phyloP scores from a whole-genome alignment of 1,284 basidiomycete genomes.

The Puccinia novopanici region DNA sequence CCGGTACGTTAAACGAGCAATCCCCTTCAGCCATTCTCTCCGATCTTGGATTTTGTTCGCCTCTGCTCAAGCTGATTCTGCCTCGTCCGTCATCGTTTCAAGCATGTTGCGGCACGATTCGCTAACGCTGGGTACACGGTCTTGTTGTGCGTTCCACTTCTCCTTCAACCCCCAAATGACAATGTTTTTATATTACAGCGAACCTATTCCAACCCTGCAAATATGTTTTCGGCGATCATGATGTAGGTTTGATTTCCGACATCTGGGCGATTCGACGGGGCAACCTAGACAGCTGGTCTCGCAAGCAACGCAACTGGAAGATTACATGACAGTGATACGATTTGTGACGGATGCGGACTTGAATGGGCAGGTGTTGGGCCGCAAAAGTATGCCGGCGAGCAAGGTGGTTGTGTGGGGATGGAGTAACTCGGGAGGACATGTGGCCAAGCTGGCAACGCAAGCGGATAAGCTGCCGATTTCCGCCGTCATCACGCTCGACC shows the following conservation, averaged over 20 bases:
- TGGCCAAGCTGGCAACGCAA: constrained; percentile 23
- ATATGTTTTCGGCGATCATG: not conserved
- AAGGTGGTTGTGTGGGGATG: constrained; percentile 36
- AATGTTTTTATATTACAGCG: not conserved
- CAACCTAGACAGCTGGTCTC: constrained; percentile 33
- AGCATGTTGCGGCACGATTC: constrained; percentile 32
- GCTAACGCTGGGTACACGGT: constrained; percentile 34
- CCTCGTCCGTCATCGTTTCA: not conserved
- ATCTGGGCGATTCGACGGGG: constrained; percentile 34
- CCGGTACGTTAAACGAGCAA: constrained; percentile 15
- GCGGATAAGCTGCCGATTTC: constrained; percentile 27
- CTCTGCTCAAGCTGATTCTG: not conserved
- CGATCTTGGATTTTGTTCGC: not conserved
- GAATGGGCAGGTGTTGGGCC: constrained; percentile 2
- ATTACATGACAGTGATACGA: constrained; percentile 34
- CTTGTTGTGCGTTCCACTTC: constrained; percentile 15
- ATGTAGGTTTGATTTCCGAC: constrained; percentile 36
- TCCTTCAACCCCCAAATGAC: not conserved
- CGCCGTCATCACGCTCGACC: constrained; percentile 38
- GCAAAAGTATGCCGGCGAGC: not conserved
- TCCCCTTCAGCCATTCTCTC: not conserved
- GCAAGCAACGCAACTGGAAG: constrained; percentile 12
- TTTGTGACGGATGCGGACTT: constrained; percentile 25
- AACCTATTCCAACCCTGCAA: not conserved
- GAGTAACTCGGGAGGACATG: constrained; percentile 45